Base-by-base conservation (phyloP, 208 protist species). In the Acanthamoeba sp. region DNA sequence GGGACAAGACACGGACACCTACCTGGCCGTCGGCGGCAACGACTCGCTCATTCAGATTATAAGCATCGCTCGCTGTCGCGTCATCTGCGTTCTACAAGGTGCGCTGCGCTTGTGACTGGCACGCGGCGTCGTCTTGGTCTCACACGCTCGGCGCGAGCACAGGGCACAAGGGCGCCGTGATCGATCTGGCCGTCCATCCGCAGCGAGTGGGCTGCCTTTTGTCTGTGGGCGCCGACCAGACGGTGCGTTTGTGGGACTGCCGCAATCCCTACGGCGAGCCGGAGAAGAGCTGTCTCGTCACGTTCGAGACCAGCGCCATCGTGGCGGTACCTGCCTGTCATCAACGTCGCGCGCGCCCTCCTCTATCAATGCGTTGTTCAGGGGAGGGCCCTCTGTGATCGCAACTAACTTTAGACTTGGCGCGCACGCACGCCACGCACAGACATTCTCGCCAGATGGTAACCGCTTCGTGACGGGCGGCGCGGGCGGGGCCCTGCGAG, bases 1-100 rank as follows among this genome's bases (percentile, higher is more conserved):
- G 32, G 66, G 66, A 22, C 24, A 78, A 78, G 87, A 92, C 55
- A 92, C 29, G 9, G 87, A 92, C n/a, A 92, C 87, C 34, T 92
- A 73, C 87, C 87, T 92, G 12, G 87, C 59, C 14, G 59, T 92
- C 18, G 87, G 87, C 32, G 52, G 87, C 38, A 52, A 40, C 20
- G 87, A 92, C 73, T 27, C 38, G 48, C 87, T 76, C 34, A 73
- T 92, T 34, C 87, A 92, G 10, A 40, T 92, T 52, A 64, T 92
- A 38, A 92, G 87, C 62, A 52, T 92, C 14, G 87, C 87, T 45
- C 48, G 87, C 20, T 73, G 57, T 27, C 27, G 52, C 1, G 87
- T 92, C 48, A 52, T 92, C 45, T 59, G 45, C 48, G 29, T 62
- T 55, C 78, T 87, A 40, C 45, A 32, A n/a, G 78, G 78, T 87